Evolutionary conservation across 139 green algal genomes (phyloP), one percentile per base, ranked within the genome.

Genomic region (Haematococcus sp.): DNA sequence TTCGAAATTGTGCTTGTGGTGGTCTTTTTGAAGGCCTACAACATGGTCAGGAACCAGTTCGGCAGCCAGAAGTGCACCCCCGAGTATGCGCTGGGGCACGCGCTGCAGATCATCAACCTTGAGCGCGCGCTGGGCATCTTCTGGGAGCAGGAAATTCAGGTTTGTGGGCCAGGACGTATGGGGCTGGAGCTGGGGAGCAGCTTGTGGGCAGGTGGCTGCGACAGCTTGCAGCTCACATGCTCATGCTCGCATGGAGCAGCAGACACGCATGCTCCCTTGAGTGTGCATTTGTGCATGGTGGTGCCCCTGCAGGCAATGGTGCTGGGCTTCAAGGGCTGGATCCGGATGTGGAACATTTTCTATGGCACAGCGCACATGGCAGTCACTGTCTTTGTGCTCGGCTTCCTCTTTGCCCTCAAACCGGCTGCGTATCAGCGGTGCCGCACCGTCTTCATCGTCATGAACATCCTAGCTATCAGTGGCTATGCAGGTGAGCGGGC

Each of bases 281-380:
- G 19, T 15, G 25, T 65, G 11, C 58, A 3, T 65, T 4, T 65
- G 16, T 4, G 20, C 27, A 43, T n/a, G n/a, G n/a, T n/a, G n/a
- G n/a, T n/a, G n/a, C n/a, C n/a, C 58, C 23, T 35, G 16, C 66
- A 72, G 66, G 44, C 40, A 15, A 72, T 72, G 66, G 66, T 72
- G 23, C 31, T 72, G 15, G 11, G 34, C 58, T 76, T 28, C 35
- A 56, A 31, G 27, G 11, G n/a, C 27, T 82, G 67, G 55, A 74
- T 82, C 44, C 54, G 64, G 13, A 63, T 75, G 17, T 82, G 76
- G 76, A 78, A 82, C 34, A 64, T 82, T 43, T 82, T 76, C 71
- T 82, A 82, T 32, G 66, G 76, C 31, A 40, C 60, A 46, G 76
- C 76, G 3, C 76, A 82, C 76, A 77, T 77, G 70, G 71, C 64